Evolutionary conservation across 169 alveolate genomes (phyloP), one percentile per base, ranked within the genome.

Genomic region (Plasmodium knowlesi): DNA sequence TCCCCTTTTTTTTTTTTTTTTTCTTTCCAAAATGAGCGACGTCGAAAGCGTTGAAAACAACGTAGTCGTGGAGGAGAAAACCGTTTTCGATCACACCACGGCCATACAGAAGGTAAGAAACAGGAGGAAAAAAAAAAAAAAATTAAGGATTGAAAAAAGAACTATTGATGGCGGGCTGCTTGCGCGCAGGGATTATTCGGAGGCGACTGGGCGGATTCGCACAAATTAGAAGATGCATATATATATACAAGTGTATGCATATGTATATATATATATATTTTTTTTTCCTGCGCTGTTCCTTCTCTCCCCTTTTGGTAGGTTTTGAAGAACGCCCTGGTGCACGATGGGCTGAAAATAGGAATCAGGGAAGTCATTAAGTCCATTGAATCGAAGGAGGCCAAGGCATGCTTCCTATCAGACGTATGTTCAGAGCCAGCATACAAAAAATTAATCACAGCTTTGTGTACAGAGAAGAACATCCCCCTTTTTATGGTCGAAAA

Each of bases 281-380:
- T 61, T 61, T 61, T 61, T 19, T 0, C 32, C 14, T 2, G 5
- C 30, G 32, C 10, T 61, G 74, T 5, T 0, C 25, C 32, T 6
- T 57, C 28, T 4, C 14, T 61, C 37, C 34, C 70, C 28, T 4
- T 37, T 76, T 72, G 94, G 84, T 70, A 96, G 96, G 99, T 98
- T 22, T 88, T 98, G 80, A 97, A 96, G 96, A 97, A 97, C 88
- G 97, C 99, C 28, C 92, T 96, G 84, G 96, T 97, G 39, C 97
- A 97, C 88, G 99, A 98, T 83, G 99, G 99, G 79, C 97, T 98
- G 71, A 98, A 98, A 74, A 97, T 99, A 25, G 99, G 99, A 41
- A 96, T 98, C 92, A 98, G 98, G 83, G 99, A 98, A 97, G 99
- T 98, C 72, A 98, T 98, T 92, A 98, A 98, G 96, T 98, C 99